Evolutionary conservation across 2,329 filamentous ascomycete species (phyloP).

Genomic region (Neonectria faginata): DNA sequence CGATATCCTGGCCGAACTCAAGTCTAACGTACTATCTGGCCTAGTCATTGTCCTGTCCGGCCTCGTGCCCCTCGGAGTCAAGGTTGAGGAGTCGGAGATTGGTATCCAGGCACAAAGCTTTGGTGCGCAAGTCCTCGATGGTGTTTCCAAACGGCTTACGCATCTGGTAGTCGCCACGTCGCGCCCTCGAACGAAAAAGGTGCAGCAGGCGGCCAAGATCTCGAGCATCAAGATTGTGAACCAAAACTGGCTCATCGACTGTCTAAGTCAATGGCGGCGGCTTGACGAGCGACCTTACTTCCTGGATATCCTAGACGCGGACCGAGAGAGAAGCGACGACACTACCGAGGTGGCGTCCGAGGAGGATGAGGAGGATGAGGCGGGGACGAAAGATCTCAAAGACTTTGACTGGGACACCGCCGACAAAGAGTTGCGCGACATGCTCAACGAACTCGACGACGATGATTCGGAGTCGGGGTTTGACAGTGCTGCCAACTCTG

Average conservation of each 20-base stretch:
- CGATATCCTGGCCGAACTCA: conserved; percentile 84
- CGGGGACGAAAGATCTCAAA: conserved; percentile 59
- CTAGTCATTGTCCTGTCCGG: conserved; percentile 89
- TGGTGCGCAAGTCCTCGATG: conserved; percentile 73
- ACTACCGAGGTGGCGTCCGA: conserved; percentile 48
- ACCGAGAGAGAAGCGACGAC: conserved; percentile 59
- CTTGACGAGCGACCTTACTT: conserved; percentile 83
- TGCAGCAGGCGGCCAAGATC: conserved; percentile 84
- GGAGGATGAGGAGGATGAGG: conserved; percentile 48
- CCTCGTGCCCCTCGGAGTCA: conserved; percentile 84
- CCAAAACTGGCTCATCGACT: conserved; percentile 89
- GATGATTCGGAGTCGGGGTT: conserved; percentile 53
- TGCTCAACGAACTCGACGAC: conserved; percentile 68
- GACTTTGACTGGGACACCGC: conserved; percentile 71
- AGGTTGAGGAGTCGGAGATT: conserved; percentile 85
- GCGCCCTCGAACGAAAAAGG: conserved; percentile 87
- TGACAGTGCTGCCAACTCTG: conserved; percentile 42
- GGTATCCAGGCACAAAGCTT: conserved; percentile 89
- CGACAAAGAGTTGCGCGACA: conserved; percentile 81
- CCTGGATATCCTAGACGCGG: conserved; percentile 79
- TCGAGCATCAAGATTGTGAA: conserved; percentile 90
- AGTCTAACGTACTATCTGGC: conserved; percentile 78
- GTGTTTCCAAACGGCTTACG: conserved; percentile 72
- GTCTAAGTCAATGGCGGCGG: conserved; percentile 84
- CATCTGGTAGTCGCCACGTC: conserved; percentile 79